Evolutionary conservation across 495 filamentous ascomycete genomes (phyloP), one percentile per base, ranked within the genome.

Genomic region (Chaetomium cochliodes): DNA sequence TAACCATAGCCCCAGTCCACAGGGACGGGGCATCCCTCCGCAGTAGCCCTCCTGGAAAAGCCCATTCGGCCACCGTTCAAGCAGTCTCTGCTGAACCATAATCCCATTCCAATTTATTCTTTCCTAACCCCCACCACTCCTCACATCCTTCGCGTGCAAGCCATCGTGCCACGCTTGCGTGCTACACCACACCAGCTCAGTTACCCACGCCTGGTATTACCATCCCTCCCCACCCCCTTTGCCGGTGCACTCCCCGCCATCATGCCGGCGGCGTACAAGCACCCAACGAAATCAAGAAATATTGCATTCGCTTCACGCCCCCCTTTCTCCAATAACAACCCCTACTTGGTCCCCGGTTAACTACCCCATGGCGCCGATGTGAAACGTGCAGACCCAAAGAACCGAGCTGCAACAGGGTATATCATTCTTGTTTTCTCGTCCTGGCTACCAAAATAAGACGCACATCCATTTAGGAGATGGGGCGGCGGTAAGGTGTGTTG

Each of bases 381-480:
- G 49, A 26, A 28, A 8, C 49, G 49, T 23, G 5, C 25, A 52
- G 2, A 26, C n/a, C 47, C 47, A 28, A 41, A 41, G 39, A 41
- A 41, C 39, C 49, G 18, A 25, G 55, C n/a, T 20, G 37, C 28
- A 22, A 30, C 16, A 23, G 54, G 55, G 55, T 58, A 58, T 58
- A 57, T 25, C 5, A 1, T 58, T 25, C 26, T 42, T 26, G 12
- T 39, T 42, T 25, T 39, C 53, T 57, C 18, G 15, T n/a, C 25
- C 33, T 41, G 23, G 6, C 20, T n/a, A 16, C 57, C 57, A 18
- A 33, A 22, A 20, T 5, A 59, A 0, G 41, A 47, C 33, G 44
- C 12, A 41, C 12, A 60, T 25, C 58, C 42, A 60, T 49, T 30
- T 33, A 62, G 5, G 25, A 28, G 2, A 8, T 60, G 56, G 20